These are phyloP conservation scores for Ogataea haglerorum DNA, from an alignment of 805 yeast species.

Conservation along the genomic window DNA sequence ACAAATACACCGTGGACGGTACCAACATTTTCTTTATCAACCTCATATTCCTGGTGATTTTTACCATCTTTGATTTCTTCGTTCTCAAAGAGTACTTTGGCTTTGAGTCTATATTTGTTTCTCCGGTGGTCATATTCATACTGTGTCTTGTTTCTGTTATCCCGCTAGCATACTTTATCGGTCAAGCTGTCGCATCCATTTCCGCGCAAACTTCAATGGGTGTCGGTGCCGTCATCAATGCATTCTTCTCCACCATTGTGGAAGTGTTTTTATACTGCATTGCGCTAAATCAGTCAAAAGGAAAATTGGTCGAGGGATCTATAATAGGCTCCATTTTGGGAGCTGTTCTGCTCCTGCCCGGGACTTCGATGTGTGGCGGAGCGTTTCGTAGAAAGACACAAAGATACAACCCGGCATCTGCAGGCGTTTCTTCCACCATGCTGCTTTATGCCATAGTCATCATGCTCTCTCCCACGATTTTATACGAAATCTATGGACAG, in stretches of 20 bases:
- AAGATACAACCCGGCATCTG: constrained; percentile 91
- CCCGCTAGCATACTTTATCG: constrained; percentile 94
- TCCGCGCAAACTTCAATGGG: constrained; percentile 99
- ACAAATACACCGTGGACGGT: constrained; percentile 94
- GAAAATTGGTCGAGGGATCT: constrained; percentile 90
- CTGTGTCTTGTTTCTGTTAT: constrained; percentile 80
- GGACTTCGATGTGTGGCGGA: constrained; percentile 96
- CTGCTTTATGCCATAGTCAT: constrained; percentile 83
- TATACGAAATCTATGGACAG: constrained; percentile 86
- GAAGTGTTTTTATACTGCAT: constrained; percentile 91
- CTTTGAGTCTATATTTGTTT: constrained; percentile 44
- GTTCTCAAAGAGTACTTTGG: constrained; percentile 47
- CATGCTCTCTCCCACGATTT: constrained; percentile 87
- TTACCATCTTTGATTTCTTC: constrained; percentile 78
- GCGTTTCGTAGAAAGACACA: constrained; percentile 91
- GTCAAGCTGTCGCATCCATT: constrained; percentile 99
- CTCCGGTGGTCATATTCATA: constrained; percentile 64
- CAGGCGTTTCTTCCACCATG: constrained; percentile 97
- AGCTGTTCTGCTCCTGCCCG: constrained; percentile 88
- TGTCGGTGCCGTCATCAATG: constrained; percentile 96
- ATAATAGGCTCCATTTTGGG: constrained; percentile 92
- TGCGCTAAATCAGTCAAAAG: constrained; percentile 81
- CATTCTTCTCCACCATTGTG: constrained; percentile 93
- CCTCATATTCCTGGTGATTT: constrained; percentile 70
- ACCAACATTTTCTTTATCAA: constrained; percentile 91